Percentiles rank a stretch among this genome's conserved stretches.
These are phyloP conservation scores for Mangifera indica DNA, from an alignment of 345 rosid species.

Conservation along the genomic window DNA sequence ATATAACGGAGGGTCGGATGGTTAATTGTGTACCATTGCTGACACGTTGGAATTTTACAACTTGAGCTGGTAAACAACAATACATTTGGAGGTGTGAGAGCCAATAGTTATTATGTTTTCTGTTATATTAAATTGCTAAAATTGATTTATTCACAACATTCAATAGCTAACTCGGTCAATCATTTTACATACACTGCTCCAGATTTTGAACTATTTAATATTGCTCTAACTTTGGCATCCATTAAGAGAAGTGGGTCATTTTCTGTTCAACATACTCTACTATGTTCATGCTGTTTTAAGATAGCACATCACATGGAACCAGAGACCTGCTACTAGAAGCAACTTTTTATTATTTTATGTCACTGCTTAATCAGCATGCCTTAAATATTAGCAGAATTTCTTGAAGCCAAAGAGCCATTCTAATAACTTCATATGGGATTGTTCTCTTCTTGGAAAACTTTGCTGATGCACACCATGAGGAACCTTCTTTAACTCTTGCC, in stretches of 20 bases:
- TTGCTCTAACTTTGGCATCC: neutral
- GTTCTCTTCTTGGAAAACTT: neutral
- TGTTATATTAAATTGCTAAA: neutral
- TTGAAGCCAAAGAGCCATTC: neutral
- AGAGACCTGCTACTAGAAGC: neutral
- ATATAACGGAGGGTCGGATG: neutral
- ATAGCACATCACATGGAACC: conserved; percentile 2
- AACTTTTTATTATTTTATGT: conserved; percentile 8
- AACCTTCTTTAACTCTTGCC: conserved; percentile 28
- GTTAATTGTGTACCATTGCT: neutral
- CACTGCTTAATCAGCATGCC: conserved; percentile 2
- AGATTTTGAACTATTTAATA: neutral
- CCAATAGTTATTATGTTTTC: neutral
- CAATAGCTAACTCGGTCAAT: neutral
- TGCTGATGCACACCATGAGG: neutral
- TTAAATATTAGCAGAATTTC: neutral
- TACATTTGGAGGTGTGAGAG: neutral
- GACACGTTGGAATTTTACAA: no score
- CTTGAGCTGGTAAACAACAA: neutral
- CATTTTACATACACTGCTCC: neutral
- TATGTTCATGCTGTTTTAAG: neutral
- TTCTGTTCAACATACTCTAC: neutral
- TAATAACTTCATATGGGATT: neutral
- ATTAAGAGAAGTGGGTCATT: neutral
- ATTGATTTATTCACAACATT: neutral